Evolutionary conservation across 352 stramenopile species (phyloP).

Genomic region (Halophytophthora polymorphica): DNA sequence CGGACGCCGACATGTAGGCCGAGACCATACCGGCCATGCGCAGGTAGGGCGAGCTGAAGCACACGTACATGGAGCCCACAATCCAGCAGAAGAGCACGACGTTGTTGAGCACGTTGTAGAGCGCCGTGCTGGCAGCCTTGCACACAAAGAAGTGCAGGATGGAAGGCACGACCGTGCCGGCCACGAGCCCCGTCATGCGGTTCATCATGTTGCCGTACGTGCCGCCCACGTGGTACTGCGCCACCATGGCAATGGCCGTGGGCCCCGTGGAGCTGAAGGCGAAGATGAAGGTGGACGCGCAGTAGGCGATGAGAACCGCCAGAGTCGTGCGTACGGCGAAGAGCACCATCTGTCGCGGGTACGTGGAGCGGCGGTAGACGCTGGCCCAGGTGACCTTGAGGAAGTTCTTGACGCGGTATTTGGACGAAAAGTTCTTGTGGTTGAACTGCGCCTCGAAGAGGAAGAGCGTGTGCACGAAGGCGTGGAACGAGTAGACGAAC

Average conservation of each 20-base stretch:
- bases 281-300: conserved; percentile 70
- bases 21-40: conserved; percentile 61
- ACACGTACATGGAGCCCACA: conserved; percentile 67
- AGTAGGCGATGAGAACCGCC: conserved; percentile 52
- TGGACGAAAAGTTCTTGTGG: conserved; percentile 58
- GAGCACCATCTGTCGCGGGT: conserved; percentile 42
- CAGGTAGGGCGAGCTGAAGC: conserved; percentile 57
- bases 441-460: conserved; percentile 73
- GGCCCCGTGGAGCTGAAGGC: conserved; percentile 61
- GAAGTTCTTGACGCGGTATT: conserved; percentile 50
- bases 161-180: conserved; percentile 66
- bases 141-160: conserved; percentile 74
- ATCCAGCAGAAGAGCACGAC: conserved; percentile 61
- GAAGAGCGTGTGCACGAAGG: conserved; percentile 56
- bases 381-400: conserved; percentile 38
- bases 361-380: conserved; percentile 39
- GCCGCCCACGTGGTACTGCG: conserved; percentile 57
- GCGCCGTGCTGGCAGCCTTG: conserved; percentile 31
- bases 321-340: conserved; percentile 67
- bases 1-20: conserved; percentile 56
- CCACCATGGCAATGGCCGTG: conserved; percentile 70
- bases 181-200: conserved; percentile 60
- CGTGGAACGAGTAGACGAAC: conserved; percentile 80
- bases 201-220: conserved; percentile 72
- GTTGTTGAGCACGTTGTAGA: conserved; percentile 65